A percentile compares a stretch with the other conserved stretches of the same genome.
phyloP scores from a whole-genome alignment of 345 rosid species.

The Stellera chamaejasme region DNA sequence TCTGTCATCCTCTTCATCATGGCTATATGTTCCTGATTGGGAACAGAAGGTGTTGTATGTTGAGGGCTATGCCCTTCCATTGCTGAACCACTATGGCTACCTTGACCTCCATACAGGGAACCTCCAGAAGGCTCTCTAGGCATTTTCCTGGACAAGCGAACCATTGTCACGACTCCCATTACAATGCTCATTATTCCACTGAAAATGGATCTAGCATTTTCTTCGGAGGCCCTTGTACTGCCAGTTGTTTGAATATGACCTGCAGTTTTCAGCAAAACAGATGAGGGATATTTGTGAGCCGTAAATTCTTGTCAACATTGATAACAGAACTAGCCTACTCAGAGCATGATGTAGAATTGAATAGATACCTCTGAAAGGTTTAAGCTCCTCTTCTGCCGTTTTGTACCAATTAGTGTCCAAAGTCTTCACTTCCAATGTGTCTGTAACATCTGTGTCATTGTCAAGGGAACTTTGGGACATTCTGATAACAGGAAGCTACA shows the following conservation, averaged over 20 bases:
- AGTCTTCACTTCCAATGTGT: conserved; percentile 37
- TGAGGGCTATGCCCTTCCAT: conserved; percentile 15
- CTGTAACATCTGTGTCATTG: conserved; percentile 13
- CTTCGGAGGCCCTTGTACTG: conserved; percentile 15
- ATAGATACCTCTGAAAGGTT: too few species aligned
- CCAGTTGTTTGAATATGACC: conserved; percentile 3
- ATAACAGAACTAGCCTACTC: too few species aligned
- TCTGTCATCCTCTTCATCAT: conserved; percentile 63
- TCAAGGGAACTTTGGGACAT: conserved; percentile 12
- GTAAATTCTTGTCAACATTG: too few species aligned
- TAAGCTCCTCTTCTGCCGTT: background rate
- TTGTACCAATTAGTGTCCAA: conserved; percentile 27
- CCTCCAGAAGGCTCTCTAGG: conserved; percentile 45
- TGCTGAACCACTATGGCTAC: too few species aligned
- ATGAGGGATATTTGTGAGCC: too few species aligned
- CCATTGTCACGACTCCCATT: conserved; percentile 50
- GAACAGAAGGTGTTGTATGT: conserved; percentile 26
- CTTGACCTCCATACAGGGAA: conserved; percentile 24
- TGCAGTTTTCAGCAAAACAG: background rate
- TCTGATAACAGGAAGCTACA: conserved; percentile 16
- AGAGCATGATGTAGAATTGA: too few species aligned
- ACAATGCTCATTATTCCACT: conserved; percentile 45
- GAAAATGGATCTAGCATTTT: conserved; percentile 17
- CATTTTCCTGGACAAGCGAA: conserved; percentile 45
- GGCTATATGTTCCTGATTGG: conserved; percentile 38